Base-by-base conservation (phyloP, 164 flowering plant genomes). In the Nelumbo lutea region DNA sequence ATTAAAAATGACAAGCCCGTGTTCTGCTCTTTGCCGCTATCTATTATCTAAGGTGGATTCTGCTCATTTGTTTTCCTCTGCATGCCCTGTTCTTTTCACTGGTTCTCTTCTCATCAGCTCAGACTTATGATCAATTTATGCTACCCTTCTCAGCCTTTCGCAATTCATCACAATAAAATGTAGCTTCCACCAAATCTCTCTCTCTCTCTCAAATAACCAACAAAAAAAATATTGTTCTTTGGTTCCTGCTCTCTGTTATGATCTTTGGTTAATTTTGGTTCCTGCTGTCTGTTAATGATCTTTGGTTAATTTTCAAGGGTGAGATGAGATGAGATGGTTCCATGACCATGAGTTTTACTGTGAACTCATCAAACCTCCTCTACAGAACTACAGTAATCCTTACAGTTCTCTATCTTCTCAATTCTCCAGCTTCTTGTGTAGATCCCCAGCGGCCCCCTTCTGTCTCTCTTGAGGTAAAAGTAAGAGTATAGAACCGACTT, bases 41-140 rank as follows among this genome's bases (percentile, higher is more conserved):
- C 27, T 27, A 27, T 56, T 56, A 15, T 27, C 60, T 46, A 11
- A 56, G 15, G 69, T 55, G 61, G 47, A 42, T 56, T 43, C 45
- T 56, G 40, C 11, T 43, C 61, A 65, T 48, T 48, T 50, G 46
- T 66, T 66, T 42, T 43, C 59, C 70, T 41, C 55, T 27, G 48
- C 59, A 40, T n/a, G 62, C 59, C 55, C 41, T 27, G 70, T 68
- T 43, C 50, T 50, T 68, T 57, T 68, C 70, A 68, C 70, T 46
- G 10, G 43, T 41, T 59, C 45, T 42, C 38, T 14, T 42, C 44
- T 42, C 42, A 41, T 27, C 27, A 48, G 27, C 70, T 58, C 42
- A 1, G 15, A 27, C 40, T 42, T 4, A 38, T 10, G 39, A 43
- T 52, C 9, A 9, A 44, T 10, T 6, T 14, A 14, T n/a, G 3